Base-by-base conservation (phyloP, 139 green algal genomes). In the Asterochloris sp. region DNA sequence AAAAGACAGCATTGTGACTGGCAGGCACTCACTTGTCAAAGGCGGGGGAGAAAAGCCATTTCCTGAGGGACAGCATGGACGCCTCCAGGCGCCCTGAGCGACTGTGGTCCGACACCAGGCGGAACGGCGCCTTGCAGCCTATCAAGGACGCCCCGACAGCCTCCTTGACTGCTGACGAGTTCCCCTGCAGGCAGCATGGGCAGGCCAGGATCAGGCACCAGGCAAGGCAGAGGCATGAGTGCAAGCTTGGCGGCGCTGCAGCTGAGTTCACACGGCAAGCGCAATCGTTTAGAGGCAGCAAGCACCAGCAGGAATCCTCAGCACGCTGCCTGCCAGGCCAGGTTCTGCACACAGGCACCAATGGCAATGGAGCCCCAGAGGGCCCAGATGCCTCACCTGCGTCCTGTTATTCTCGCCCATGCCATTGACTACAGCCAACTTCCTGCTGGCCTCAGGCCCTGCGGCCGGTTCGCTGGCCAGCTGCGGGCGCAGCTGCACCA, bases 21-120 rank as follows among this genome's bases (percentile, higher is more conserved):
- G 38, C 38, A 54, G 38, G 6, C 2, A 6, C 38, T 54, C 23
- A 26, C 12, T 60, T n/a, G 16, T 83, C 54, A 64, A 86, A 89
- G 0, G 21, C 2, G 11, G 86, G 82, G 12, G 82, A 85, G 82
- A 89, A 86, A 61, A 89, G 82, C 85, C 85, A 89, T 24, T 83
- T 80, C 21, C 64, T 67, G 16, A 89, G 26, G 68, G 85, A 67
- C 12, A 78, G 76, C 16, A 79, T 80, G 19, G 75, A 69, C 0
- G 82, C 76, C 27, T 89, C 85, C 19, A 89, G 77, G 63, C 82
- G 83, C 38, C 26, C 68, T 16, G 78, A 83, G 68, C 76, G 28
- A 6, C 61, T 78, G 26, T 73, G 79, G 47, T 87, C 85, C 12
- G 73, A 68, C 21, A 81, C 73, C 74, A 89, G 74, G 23, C 83